These are phyloP conservation scores for Leptomonas seymouri DNA, from an alignment of 208 protist genomes.

Conservation along the genomic window DNA sequence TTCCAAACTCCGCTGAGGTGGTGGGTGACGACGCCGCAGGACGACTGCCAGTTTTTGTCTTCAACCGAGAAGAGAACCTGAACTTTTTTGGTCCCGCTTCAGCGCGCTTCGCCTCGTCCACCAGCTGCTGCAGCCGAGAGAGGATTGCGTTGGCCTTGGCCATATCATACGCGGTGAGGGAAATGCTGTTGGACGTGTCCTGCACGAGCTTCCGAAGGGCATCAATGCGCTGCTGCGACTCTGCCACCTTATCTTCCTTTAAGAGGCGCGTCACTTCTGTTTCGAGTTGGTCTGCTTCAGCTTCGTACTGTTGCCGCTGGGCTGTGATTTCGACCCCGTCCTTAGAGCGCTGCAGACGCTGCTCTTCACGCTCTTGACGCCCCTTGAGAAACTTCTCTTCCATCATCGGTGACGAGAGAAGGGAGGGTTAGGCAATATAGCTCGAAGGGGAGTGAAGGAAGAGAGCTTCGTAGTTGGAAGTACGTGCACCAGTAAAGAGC, in stretches of 20 bases:
- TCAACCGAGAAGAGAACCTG: slow-evolving; percentile 56
- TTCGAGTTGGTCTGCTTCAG: slow-evolving; percentile 50
- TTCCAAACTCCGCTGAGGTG: neutral
- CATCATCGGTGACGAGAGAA: slow-evolving; percentile 14
- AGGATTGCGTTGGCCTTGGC: slow-evolving; percentile 68
- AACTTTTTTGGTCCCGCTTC: slow-evolving; percentile 40
- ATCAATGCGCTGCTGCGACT: slow-evolving; percentile 54
- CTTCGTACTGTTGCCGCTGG: slow-evolving; percentile 67
- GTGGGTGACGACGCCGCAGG: neutral
- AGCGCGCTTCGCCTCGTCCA: slow-evolving; percentile 37
- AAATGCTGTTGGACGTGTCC: slow-evolving; percentile 56
- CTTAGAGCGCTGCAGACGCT: slow-evolving; percentile 41
- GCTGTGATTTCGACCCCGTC: slow-evolving; percentile 34
- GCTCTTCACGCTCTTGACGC: slow-evolving; percentile 70
- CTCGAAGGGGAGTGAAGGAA: neutral
- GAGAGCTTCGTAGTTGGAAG: neutral
- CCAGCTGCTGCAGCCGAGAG: slow-evolving; percentile 59
- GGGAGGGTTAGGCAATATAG: neutral
- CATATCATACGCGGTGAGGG: slow-evolving; percentile 82
- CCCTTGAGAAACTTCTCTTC: slow-evolving; percentile 76
- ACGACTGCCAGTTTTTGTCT: slow-evolving; percentile 6
- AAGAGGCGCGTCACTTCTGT: slow-evolving; percentile 34
- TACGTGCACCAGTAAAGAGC: no score
- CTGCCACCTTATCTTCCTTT: slow-evolving; percentile 21
- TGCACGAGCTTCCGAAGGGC: slow-evolving; percentile 54